phyloP scores from a whole-genome alignment of 2,329 filamentous ascomycete genomes.

The Chalara sp. region DNA sequence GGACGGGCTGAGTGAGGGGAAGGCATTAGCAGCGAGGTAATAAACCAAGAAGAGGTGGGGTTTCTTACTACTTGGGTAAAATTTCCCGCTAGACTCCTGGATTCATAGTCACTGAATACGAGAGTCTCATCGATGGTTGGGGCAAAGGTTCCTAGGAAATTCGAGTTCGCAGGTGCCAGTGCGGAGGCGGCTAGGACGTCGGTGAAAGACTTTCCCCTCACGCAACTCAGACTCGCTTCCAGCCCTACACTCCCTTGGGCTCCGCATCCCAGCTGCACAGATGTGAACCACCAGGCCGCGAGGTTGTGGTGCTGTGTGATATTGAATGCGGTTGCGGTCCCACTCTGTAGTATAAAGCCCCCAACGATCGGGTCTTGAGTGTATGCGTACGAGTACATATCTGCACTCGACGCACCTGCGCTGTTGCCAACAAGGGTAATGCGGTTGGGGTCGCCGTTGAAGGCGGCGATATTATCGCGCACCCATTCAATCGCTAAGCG shows the following conservation, averaged over 20 bases:
- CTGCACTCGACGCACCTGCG: conserved; percentile 19
- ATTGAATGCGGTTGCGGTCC: conserved; percentile 5
- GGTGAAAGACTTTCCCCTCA: conserved; percentile 11
- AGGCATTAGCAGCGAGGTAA: too few relatives aligned
- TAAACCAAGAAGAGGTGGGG: background rate
- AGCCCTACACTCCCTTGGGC: conserved; percentile 13
- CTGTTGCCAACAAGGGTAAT: conserved; percentile 26
- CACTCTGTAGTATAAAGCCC: conserved; percentile 15
- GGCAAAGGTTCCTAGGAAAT: conserved; percentile 10
- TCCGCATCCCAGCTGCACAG: conserved; percentile 19
- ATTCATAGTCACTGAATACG: conserved; percentile 13
- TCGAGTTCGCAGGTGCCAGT: conserved; percentile 7
- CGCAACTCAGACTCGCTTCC: conserved; percentile 19
- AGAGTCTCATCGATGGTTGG: conserved; percentile 13
- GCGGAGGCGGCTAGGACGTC: conserved; percentile 8
- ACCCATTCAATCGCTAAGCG: conserved; percentile 50
- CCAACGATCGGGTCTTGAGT: conserved; percentile 19
- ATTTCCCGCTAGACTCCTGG: conserved; percentile 11
- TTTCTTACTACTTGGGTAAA: conserved; percentile 16
- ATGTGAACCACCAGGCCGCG: conserved; percentile 20
- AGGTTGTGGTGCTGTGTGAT: conserved; percentile 9
- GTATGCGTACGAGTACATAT: conserved; percentile 21
- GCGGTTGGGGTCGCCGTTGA: conserved; percentile 46
- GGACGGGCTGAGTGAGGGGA: conserved; percentile 14
- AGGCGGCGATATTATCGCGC: conserved; percentile 45